Base-by-base conservation (phyloP, 768 basidiomycete genomes). In the Mycena olivaceomarginata region DNA sequence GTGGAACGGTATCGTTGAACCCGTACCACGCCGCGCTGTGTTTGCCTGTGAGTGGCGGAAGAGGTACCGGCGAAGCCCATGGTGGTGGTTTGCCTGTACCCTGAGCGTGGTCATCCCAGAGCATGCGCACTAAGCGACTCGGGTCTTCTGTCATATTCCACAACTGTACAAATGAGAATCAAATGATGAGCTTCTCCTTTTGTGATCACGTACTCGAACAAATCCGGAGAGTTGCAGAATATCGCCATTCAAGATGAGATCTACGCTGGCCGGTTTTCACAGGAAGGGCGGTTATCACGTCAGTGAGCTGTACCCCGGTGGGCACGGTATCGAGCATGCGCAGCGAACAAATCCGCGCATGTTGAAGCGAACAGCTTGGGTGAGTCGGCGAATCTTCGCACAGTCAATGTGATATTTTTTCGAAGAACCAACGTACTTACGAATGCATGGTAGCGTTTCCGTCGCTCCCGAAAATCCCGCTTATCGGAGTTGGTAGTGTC, bases 301-400 rank as follows among this genome's bases (percentile, higher is more conserved):
- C 76, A 0, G 64, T 70, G 5, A 77, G 76, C 57, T 77, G 2
- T 10, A 77, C 76, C 10, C 43, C 64, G 4, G n/a, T n/a, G 4
- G 76, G 76, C 10, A 77, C 76, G 5, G 76, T 77, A 48, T 77
- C 69, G 13, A 77, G 37, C 76, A 77, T 77, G 43, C 76, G 70
- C 40, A n/a, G 67, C 76, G 11, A 63, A 70, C 13, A 77, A 66
- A 31, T 66, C 31, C 15, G 65, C 71, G n/a, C 76, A 77, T 8
- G 70, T 72, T 1, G 76, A 72, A 1, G 70, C 9, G 43, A 77
- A 77, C 25, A 37, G 25, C 13, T 63, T 37, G 20, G 40, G 20
- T 10, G 66, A 69, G 25, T 69, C 43, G 25, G 70, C 75, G 51
- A 76, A 76, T 12, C 63, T 69, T 59, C 53, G 25, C 16, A 6